Evolutionary conservation across 2,329 filamentous ascomycete genomes (phyloP), one percentile per base, ranked within the genome.

Genomic region (Xenosphaeropsis pyriputrescens): DNA sequence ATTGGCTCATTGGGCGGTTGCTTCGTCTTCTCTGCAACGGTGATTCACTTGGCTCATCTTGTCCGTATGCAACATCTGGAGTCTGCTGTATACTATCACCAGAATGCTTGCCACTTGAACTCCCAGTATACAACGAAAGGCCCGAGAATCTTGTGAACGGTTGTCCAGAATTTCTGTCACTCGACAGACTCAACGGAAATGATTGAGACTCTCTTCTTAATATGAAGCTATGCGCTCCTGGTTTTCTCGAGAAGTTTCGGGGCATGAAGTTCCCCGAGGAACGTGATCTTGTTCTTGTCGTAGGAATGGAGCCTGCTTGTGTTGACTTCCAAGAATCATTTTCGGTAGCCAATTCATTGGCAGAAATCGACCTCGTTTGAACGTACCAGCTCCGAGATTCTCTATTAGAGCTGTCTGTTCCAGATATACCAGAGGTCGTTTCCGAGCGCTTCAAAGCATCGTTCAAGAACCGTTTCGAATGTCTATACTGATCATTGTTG

Each of bases 241-340:
- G 11, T 30, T 34, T 34, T 18, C 37, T 51, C 6, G 51, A 54
- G 39, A 51, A 53, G 11, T 44, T 50, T 8, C 50, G 36, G 11
- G 39, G 41, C 7, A 49, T 22, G 12, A 26, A 6, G 8, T 39
- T 37, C 8, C 43, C 36, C 3, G 37, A 37, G n/a, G 47, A 50
- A 26, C 42, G 40, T 18, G 45, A 49, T 30, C 37, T 39, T 9
- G 48, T 49, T 12, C 40, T 36, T 9, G 39, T 40, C 3, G 39
- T 47, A 32, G 37, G 45, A 19, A 44, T 44, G 17, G 39, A 34
- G 19, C 45, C 51, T 2, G 43, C 45, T 40, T 48, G 47, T 11
- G 47, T 54, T 17, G 47, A 45, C 22, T 42, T 47, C 50, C 50
- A 50, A 38, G 44, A 49, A 1, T 37, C 45, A 26, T 39, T 45